These are phyloP conservation scores for Volutella citrinella DNA, from an alignment of 2,329 filamentous ascomycete species.

Conservation along the genomic window DNA sequence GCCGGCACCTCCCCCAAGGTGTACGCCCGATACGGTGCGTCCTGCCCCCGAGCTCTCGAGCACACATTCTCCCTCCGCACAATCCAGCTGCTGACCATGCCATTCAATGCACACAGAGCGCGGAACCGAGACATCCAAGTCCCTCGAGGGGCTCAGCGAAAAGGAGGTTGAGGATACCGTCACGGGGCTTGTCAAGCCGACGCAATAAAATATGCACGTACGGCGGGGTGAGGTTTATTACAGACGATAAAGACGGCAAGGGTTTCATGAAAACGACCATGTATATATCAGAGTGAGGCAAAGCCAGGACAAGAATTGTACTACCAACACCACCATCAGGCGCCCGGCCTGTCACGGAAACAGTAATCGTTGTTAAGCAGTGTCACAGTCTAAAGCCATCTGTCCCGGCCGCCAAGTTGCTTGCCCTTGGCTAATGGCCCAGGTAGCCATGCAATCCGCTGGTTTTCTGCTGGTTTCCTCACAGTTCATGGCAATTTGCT, in stretches of 20 bases:
- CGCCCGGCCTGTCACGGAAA: too few species aligned
- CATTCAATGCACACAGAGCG: slow-evolving; percentile 40
- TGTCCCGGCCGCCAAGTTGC: too few species aligned
- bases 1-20: slow-evolving; percentile 79
- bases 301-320: slow-evolving; percentile 20
- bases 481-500: too few species aligned
- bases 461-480: too few species aligned
- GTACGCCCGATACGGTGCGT: slow-evolving; percentile 85
- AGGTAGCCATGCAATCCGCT: too few species aligned
- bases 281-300: too few species aligned
- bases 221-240: background rate
- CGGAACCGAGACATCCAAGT: slow-evolving; percentile 55
- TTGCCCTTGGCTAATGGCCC: too few species aligned
- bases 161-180: slow-evolving; percentile 62
- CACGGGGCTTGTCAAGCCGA: slow-evolving; percentile 48
- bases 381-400: too few species aligned
- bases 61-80: background rate
- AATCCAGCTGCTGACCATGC: slow-evolving; percentile 16
- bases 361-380: slow-evolving; percentile 1
- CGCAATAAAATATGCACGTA: slow-evolving; percentile 12
- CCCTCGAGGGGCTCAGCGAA: slow-evolving; percentile 57
- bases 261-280: too few species aligned
- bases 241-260: too few species aligned
- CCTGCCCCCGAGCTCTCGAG: background rate
- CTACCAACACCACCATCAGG: slow-evolving; percentile 11